Percentiles rank a stretch among this genome's conserved stretches.
These are phyloP conservation scores for Solanum pennellii DNA, from an alignment of 257 asterid species.

Conservation along the genomic window DNA sequence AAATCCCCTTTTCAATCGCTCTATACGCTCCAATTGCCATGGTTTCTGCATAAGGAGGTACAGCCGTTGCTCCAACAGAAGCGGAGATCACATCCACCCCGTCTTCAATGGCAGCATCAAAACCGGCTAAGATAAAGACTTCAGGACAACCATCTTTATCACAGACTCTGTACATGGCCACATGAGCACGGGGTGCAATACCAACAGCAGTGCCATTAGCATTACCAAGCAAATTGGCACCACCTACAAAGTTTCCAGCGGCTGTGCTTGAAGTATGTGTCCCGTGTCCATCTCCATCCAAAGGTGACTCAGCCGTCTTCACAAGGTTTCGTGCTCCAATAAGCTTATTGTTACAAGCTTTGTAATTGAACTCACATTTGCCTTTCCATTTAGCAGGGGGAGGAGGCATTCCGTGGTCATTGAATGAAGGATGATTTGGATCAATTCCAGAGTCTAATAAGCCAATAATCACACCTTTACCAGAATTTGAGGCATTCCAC, in stretches of 20 bases:
- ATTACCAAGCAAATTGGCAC: neutral
- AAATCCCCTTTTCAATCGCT: neutral
- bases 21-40: neutral
- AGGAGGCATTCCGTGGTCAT: neutral
- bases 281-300: neutral
- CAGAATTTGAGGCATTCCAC: neutral
- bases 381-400: neutral
- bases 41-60: neutral
- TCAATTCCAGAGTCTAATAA: neutral
- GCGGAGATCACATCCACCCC: neutral
- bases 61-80: neutral
- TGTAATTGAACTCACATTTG: neutral
- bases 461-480: neutral
- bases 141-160: neutral
- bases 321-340: neutral
- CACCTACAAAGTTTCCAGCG: neutral
- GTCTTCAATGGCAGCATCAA: neutral
- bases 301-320: neutral
- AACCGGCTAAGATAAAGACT: neutral
- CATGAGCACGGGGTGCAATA: neutral
- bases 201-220: neutral
- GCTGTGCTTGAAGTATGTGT: neutral
- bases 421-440: neutral
- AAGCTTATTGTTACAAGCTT: neutral
- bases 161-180: neutral